Percentiles rank a stretch among this genome's conserved stretches.
phyloP scores from a whole-genome alignment of 2,329 filamentous ascomycete species.

The Apiospora kogelbergensis region DNA sequence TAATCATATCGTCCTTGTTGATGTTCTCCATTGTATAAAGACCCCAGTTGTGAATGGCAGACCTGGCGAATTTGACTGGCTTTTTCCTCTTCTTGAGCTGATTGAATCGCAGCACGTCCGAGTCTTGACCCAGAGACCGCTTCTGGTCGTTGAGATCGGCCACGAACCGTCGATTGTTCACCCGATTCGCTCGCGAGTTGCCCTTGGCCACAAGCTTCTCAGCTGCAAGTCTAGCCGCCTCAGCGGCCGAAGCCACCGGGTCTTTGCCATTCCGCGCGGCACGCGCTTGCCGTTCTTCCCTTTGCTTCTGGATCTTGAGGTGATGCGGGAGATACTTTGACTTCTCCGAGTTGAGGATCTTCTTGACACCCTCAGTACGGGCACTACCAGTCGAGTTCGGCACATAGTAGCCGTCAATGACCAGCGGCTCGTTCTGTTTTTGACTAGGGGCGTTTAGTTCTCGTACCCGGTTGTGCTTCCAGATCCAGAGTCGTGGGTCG shows the following conservation, averaged over 20 bases:
- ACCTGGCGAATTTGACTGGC: constrained; percentile 95
- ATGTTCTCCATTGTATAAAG: constrained; percentile 98
- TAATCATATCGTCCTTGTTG: constrained; percentile 97
- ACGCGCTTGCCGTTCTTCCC: constrained; percentile 85
- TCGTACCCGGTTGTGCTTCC: constrained; percentile 55
- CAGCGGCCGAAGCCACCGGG: constrained; percentile 63
- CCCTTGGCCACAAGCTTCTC: constrained; percentile 83
- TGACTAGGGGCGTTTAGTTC: constrained; percentile 50
- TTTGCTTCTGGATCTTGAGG: constrained; percentile 89
- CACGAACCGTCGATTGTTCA: constrained; percentile 91
- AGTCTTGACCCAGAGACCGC: constrained; percentile 77
- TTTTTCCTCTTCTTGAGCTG: constrained; percentile 99
- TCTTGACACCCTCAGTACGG: constrained; percentile 89
- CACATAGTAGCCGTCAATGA: constrained; percentile 72
- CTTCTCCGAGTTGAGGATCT: constrained; percentile 95
- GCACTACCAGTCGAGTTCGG: constrained; percentile 83
- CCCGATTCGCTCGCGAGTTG: constrained; percentile 89
- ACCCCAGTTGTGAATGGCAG: constrained; percentile 98
- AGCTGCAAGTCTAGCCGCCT: constrained; percentile 70
- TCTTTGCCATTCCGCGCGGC: constrained; percentile 66
- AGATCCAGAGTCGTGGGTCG: constrained; percentile 56
- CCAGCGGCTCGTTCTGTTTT: constrained; percentile 34
- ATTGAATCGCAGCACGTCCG: constrained; percentile 94
- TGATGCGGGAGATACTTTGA: constrained; percentile 97
- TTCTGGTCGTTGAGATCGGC: constrained; percentile 96